Evolutionary conservation across 1,284 basidiomycete species (phyloP), one percentile per base, ranked within the genome.

Genomic region (Bjerkandera adusta): DNA sequence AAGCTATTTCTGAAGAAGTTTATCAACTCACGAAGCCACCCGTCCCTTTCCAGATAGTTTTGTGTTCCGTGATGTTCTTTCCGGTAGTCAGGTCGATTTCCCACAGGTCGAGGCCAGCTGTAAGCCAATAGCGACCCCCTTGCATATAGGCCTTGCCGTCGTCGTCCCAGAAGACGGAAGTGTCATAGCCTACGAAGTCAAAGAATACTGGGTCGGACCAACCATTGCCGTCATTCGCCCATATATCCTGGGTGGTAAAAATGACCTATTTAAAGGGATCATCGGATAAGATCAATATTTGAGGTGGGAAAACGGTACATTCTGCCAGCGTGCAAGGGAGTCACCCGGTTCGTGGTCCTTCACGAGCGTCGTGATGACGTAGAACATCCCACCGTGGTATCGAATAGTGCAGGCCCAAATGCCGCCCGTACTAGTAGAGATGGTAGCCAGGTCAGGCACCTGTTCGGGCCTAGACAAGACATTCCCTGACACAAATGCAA

Each of bases 131-230:
- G 50, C 65, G 64, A 5, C 63, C 57, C 4, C 64, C 68, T 34
- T 64, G 62, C 10, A 69, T 58, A 36, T 66, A 69, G 1, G 58
- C 49, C 24, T 59, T 61, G 15, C 66, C 68, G 26, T 68, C 60
- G 32, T 59, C 54, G 43, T 65, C 65, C 66, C 68, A 69, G 54
- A 67, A 70, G 7, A 62, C 58, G 2, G 61, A 65, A 1, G 64
- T 63, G 41, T 70, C 68, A 48, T 69, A 70, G 5, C 68, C 68
- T 43, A 55, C 54, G 50, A 68, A 69, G 5, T 47, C 18, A 51
- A 69, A 70, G 41, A 65, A 63, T 12, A 64, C 57, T 1, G 67
- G 61, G 45, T 68, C 62, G 7, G 64, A 67, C 68, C 68, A 69
- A 10, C 60, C 57, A 29, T 57, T 51, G 4, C 27, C 32, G 20